Evolutionary conservation across 2,329 filamentous ascomycete species (phyloP).

Genomic region (Calonectria pseudoreteaudii): DNA sequence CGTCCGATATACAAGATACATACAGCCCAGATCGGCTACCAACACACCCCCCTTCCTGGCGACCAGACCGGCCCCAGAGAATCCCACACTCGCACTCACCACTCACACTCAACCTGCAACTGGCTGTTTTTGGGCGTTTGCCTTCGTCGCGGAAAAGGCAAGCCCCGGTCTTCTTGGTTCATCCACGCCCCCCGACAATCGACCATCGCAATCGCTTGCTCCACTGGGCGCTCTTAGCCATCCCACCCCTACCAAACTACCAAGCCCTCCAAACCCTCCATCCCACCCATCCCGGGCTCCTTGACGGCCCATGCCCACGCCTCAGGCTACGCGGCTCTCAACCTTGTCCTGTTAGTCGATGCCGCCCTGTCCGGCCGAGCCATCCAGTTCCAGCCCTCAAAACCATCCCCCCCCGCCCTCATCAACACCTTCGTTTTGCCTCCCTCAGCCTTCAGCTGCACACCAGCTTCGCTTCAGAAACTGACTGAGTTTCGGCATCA

Average conservation of each 20-base stretch:
- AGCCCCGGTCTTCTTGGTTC: slow-evolving; percentile 23
- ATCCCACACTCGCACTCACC: slow-evolving; percentile 5
- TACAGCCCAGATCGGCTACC: neutral
- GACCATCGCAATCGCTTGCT: slow-evolving; percentile 29
- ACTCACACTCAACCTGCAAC: slow-evolving; percentile 9
- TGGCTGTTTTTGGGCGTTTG: slow-evolving; percentile 10
- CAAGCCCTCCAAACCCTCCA: slow-evolving; percentile 28
- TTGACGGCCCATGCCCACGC: slow-evolving; percentile 43
- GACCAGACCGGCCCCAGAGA: neutral
- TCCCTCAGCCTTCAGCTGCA: slow-evolving; percentile 29
- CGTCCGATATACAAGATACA: slow-evolving; percentile 8
- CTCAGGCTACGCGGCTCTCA: slow-evolving; percentile 43
- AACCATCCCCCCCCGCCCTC: slow-evolving; percentile 42
- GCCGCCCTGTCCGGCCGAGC: slow-evolving; percentile 43
- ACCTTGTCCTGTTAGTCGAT: slow-evolving; percentile 44
- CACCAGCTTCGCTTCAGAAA: slow-evolving; percentile 41
- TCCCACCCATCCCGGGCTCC: slow-evolving; percentile 38
- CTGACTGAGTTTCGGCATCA: slow-evolving; percentile 37
- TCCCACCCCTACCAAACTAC: slow-evolving; percentile 26
- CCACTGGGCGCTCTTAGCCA: slow-evolving; percentile 23
- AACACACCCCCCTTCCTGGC: neutral
- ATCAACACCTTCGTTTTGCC: slow-evolving; percentile 27
- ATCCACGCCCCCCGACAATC: slow-evolving; percentile 13
- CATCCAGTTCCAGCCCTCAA: slow-evolving; percentile 36
- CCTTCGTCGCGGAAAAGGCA: slow-evolving; percentile 14